phyloP scores from a whole-genome alignment of 306 rosid species.

The Vigna radiata region DNA sequence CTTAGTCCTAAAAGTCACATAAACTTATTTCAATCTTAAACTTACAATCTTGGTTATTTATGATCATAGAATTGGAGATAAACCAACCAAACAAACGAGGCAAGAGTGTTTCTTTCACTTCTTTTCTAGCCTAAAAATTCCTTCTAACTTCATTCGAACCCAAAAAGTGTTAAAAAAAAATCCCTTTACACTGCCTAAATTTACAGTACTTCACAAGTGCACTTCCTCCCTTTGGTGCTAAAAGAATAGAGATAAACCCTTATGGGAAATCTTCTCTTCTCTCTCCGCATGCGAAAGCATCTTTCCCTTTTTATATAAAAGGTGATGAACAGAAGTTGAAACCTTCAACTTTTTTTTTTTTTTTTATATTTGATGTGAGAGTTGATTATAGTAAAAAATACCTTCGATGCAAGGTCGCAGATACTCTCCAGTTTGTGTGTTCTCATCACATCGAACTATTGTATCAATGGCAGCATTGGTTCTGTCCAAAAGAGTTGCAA shows the following conservation, averaged over 20 bases:
- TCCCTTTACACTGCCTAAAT: too few species aligned
- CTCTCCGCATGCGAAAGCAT: not conserved
- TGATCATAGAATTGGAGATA: too few species aligned
- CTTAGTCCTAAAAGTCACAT: too few species aligned
- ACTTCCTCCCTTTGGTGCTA: not conserved
- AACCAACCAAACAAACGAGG: not conserved
- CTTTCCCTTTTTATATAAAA: not conserved
- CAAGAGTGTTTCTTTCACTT: not conserved
- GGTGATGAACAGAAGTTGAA: not conserved
- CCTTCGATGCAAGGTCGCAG: conserved; percentile 95
- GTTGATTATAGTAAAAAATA: conserved; percentile 18
- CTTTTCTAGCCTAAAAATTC: not conserved
- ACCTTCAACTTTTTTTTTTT: not conserved
- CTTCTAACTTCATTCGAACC: not conserved
- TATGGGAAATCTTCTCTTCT: too few species aligned
- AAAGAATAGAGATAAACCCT: not conserved
- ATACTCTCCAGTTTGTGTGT: conserved; percentile 65
- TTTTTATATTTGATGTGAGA: not conserved
- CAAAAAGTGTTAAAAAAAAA: too few species aligned
- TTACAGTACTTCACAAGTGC: too few species aligned
- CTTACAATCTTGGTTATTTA: too few species aligned
- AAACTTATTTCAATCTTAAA: too few species aligned
- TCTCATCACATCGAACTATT: conserved; percentile 66
- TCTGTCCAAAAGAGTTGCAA: conserved; percentile 69
- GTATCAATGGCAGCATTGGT: conserved; percentile 73